A percentile compares a stretch with the other conserved stretches of the same genome.
phyloP scores from a whole-genome alignment of 2,329 filamentous ascomycete species.

The Penicillium sp. region DNA sequence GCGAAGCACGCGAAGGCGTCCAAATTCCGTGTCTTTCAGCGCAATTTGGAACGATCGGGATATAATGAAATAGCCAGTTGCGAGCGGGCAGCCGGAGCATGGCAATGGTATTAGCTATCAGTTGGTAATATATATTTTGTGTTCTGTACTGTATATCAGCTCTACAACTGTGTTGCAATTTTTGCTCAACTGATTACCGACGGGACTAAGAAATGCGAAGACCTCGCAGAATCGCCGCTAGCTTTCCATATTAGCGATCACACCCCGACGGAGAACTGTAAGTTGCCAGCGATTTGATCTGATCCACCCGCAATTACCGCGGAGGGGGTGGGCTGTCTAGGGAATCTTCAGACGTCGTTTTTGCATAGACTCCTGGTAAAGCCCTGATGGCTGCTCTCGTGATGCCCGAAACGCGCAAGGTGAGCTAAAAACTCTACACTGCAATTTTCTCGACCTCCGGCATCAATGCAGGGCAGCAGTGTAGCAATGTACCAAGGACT shows the following conservation, averaged over 20 bases:
- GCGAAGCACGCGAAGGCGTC: not conserved
- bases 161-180: no score
- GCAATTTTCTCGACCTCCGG: no score
- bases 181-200: not conserved
- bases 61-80: not conserved
- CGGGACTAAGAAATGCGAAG: not conserved
- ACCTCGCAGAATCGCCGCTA: not conserved
- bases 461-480: no score
- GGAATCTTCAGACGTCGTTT: constrained; percentile 1
- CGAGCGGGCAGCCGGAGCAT: not conserved
- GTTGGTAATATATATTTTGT: no score
- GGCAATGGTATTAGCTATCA: no score
- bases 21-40: not conserved
- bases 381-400: not conserved
- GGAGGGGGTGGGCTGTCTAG: no score
- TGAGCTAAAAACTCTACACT: no score
- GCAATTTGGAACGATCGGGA: not conserved
- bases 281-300: not conserved
- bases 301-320: not conserved
- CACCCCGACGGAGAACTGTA: not conserved
- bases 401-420: not conserved
- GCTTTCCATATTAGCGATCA: not conserved
- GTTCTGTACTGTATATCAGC: no score
- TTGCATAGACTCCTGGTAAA: not conserved
- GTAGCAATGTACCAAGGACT: no score